A percentile compares a stretch with the other conserved stretches of the same genome.
These are phyloP conservation scores for Cladorrhinum sp. DNA, from an alignment of 2,329 filamentous ascomycete species.

Conservation along the genomic window DNA sequence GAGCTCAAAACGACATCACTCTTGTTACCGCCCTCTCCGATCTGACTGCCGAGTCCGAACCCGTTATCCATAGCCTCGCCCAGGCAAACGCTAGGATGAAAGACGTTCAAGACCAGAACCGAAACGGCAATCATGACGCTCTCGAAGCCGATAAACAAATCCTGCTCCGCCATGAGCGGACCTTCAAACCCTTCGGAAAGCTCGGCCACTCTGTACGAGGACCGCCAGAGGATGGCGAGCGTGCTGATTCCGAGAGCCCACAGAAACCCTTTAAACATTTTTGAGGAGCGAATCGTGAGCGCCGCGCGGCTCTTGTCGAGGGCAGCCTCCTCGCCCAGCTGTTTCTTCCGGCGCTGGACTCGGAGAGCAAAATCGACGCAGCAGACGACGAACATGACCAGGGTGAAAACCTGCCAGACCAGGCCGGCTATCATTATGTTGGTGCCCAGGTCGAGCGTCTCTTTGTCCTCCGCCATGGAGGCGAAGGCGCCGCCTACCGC, in stretches of 20 bases:
- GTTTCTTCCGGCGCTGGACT: not conserved
- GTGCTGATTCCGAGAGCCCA: constrained; percentile 29
- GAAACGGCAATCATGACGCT: constrained; percentile 45
- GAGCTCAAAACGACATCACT: not conserved
- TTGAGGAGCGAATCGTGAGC: constrained; percentile 16
- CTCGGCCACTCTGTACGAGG: constrained; percentile 54
- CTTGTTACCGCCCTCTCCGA: not conserved
- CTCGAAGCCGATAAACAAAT: constrained; percentile 42
- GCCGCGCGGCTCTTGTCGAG: constrained; percentile 36
- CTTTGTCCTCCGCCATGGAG: constrained; percentile 23
- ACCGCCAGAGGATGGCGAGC: constrained; percentile 47
- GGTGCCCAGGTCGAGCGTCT: constrained; percentile 26
- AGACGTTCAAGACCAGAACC: constrained; percentile 29
- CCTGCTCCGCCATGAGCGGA: constrained; percentile 42
- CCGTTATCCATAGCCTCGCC: constrained; percentile 3
- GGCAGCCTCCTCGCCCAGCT: not conserved
- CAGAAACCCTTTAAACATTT: constrained; percentile 36
- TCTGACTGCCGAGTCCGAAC: not conserved
- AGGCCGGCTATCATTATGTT: constrained; percentile 45
- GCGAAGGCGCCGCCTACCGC: constrained; percentile 42
- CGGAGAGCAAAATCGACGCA: constrained; percentile 16
- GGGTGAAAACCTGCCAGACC: constrained; percentile 36
- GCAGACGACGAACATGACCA: constrained; percentile 12
- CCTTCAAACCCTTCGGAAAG: constrained; percentile 51
- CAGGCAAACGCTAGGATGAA: constrained; percentile 13